These are phyloP conservation scores for Candida qinlingensis DNA, from an alignment of 805 yeast genomes.

Conservation along the genomic window DNA sequence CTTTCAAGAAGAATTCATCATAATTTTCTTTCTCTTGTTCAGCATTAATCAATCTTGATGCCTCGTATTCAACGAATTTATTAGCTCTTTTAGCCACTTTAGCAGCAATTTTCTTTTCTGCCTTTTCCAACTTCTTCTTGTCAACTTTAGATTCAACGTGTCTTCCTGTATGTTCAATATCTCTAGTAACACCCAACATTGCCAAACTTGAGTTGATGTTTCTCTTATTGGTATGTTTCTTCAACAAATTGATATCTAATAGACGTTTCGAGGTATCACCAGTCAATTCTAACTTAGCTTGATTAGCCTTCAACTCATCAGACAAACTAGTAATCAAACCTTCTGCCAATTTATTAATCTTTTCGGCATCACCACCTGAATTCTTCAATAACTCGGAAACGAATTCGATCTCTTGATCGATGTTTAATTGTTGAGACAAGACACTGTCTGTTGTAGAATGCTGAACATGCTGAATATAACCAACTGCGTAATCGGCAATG, in stretches of 20 bases:
- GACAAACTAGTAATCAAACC: slow-evolving; percentile 44
- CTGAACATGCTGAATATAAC: slow-evolving; percentile 82
- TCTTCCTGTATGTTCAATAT: slow-evolving; percentile 88
- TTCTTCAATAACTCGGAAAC: slow-evolving; percentile 58
- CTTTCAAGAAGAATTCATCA: slow-evolving; percentile 91
- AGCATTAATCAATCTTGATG: slow-evolving; percentile 79
- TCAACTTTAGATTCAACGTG: slow-evolving; percentile 92
- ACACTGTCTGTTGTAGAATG: slow-evolving; percentile 76
- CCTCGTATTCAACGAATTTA: slow-evolving; percentile 83
- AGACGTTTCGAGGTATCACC: slow-evolving; percentile 88
- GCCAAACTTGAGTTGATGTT: slow-evolving; percentile 74
- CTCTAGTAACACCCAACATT: slow-evolving; percentile 69
- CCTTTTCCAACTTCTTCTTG: slow-evolving; percentile 93
- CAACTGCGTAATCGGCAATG: slow-evolving; percentile 84
- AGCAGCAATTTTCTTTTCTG: slow-evolving; percentile 94
- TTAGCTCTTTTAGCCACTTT: slow-evolving; percentile 87
- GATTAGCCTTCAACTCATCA: slow-evolving; percentile 55
- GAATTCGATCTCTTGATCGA: slow-evolving; percentile 63
- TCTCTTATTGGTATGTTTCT: slow-evolving; percentile 55
- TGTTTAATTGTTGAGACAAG: slow-evolving; percentile 64
- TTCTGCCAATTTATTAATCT: slow-evolving; percentile 44
- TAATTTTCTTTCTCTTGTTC: slow-evolving; percentile 61
- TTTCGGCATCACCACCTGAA: slow-evolving; percentile 73
- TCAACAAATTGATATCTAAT: slow-evolving; percentile 68
- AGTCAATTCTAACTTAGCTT: slow-evolving; percentile 69